Evolutionary conservation across 2,329 filamentous ascomycete species (phyloP), one percentile per base, ranked within the genome.

Genomic region (Graphiopsis chlorocephala): DNA sequence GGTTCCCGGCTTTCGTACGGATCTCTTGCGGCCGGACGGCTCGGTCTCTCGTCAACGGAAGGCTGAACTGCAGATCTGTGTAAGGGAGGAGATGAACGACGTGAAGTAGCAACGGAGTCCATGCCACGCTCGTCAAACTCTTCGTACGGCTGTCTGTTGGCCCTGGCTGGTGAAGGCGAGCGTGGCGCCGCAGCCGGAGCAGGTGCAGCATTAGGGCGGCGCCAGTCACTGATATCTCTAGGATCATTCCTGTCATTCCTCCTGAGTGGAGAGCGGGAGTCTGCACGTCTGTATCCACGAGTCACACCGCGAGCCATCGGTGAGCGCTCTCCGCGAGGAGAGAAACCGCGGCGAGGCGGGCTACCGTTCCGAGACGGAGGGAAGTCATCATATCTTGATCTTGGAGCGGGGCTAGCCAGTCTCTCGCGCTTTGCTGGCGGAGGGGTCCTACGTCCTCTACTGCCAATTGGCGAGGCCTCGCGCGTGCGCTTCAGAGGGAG

Each of bases 21-120:
- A 58, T 74, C 72, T 25, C 68, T 67, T 50, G 64, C 56, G 5
- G 73, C 68, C 8, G 69, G 68, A 60, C 73, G 60, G 60, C 60
- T 53, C 45, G 60, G 63, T 60, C 69, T 65, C 5, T 79, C 77
- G 10, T 77, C 76, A 58, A 65, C 55, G 71, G 71, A 38, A 71
- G 76, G 58, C 26, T 69, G 68, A 20, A 81, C 71, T 56, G 78
- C 80, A 58, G 80, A 72, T 69, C 84, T 81, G 68, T 86, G 84
- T 15, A 84, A 76, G 14, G 79, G 84, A 17, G 87, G 87, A 6
- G 87, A 89, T 10, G 87, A 88, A 57, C 85, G 81, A 64, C 86
- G 83, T 25, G 87, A 89, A 31, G 84, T 86, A 23, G 81, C 76
- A 23, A 77, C 82, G 10, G 87, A 88, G 45, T 82, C 83, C 64